Conservation (phyloP, 2,329 filamentous ascomycete genomes). For the Monosporascus sp. region DNA sequence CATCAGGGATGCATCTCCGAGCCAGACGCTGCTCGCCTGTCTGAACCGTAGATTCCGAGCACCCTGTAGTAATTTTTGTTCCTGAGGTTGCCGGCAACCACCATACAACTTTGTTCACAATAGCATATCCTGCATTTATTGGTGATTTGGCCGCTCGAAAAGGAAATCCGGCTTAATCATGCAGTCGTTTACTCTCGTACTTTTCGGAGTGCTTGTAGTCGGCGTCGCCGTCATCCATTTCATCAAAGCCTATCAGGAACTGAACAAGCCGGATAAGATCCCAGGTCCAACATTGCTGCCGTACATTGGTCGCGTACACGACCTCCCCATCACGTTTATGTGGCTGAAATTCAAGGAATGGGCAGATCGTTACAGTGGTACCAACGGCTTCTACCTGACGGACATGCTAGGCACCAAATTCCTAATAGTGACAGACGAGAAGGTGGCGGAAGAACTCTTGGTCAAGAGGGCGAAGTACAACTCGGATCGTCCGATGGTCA, state of each 20-base stretch:
- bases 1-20: neutral
- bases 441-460: constrained; percentile 45
- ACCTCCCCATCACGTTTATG: constrained; percentile 42
- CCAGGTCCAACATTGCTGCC: constrained; percentile 29
- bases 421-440: constrained; percentile 44
- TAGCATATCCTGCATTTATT: neutral
- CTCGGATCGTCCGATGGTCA: constrained; percentile 42
- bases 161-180: constrained; percentile 10
- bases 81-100: neutral
- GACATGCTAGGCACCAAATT: constrained; percentile 29
- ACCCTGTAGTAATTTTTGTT: neutral
- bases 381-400: constrained; percentile 28
- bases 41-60: neutral
- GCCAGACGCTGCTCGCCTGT: neutral
- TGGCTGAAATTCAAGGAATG: constrained; percentile 48
- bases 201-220: constrained; percentile 14
- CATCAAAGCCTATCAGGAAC: constrained; percentile 20
- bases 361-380: constrained; percentile 24
- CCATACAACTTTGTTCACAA: neutral
- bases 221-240: constrained; percentile 18
- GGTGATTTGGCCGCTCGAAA: neutral
- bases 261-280: constrained; percentile 24
- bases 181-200: constrained; percentile 20
- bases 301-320: constrained; percentile 35
- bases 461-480: constrained; percentile 46